Evolutionary conservation across 306 rosid species (phyloP).

Genomic region (Dryas alaskensis): DNA sequence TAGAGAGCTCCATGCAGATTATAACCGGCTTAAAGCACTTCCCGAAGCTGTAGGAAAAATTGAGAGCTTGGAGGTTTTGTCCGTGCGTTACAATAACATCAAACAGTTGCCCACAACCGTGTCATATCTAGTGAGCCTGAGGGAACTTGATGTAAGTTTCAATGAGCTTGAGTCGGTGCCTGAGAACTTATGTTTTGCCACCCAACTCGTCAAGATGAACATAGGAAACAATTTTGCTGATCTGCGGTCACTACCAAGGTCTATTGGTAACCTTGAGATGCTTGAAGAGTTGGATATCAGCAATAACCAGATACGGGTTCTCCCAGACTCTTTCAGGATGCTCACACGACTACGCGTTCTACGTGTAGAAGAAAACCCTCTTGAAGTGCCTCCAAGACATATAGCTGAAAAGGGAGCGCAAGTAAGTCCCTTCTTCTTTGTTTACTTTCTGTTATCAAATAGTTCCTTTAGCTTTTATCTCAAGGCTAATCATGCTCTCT

Average conservation of each 20-base stretch:
- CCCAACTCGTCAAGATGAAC: constrained; percentile 75
- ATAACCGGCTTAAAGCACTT: constrained; percentile 74
- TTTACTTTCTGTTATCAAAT: constrained; percentile 17
- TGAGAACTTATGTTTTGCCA: constrained; percentile 84
- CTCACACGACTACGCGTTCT: constrained; percentile 59
- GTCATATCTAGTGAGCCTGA: constrained; percentile 67
- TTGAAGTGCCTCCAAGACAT: constrained; percentile 83
- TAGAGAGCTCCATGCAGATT: constrained; percentile 67
- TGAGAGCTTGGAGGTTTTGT: constrained; percentile 65
- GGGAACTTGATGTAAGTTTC: constrained; percentile 80
- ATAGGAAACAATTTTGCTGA: constrained; percentile 89
- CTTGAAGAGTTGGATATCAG: constrained; percentile 93
- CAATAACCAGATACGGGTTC: constrained; percentile 76
- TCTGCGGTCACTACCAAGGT: constrained; percentile 64
- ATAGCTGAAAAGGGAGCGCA: constrained; percentile 78
- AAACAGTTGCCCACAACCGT: constrained; percentile 81
- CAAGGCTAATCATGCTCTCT: constrained; percentile 18
- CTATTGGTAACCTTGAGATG: constrained; percentile 84
- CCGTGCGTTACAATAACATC: constrained; percentile 74
- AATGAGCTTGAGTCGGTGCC: constrained; percentile 86
- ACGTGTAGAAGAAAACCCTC: constrained; percentile 78
- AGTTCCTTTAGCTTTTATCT: constrained; percentile 11
- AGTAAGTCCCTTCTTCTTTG: constrained; percentile 35
- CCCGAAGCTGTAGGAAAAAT: constrained; percentile 91
- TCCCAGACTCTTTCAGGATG: constrained; percentile 75